phyloP scores from a whole-genome alignment of 2,329 filamentous ascomycete species.

The Macrophomina pseudophaseolina region DNA sequence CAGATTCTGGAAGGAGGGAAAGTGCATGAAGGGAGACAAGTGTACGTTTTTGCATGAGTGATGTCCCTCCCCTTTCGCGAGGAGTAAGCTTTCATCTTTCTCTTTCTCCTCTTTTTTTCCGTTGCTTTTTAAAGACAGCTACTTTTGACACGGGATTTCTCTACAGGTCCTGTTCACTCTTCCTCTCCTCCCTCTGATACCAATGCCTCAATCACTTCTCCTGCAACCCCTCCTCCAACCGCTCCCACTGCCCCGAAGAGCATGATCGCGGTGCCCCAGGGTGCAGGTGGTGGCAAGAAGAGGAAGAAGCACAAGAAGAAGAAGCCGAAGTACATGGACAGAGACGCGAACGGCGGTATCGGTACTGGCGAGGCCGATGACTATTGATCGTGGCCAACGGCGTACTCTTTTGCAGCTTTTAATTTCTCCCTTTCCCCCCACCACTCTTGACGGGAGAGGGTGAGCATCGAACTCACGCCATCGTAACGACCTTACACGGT shows the following conservation, averaged over 20 bases:
- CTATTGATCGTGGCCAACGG: neutral
- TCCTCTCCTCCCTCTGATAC: conserved; percentile 2
- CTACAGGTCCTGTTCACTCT: conserved; percentile 22
- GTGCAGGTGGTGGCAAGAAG: neutral
- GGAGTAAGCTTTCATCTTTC: conserved; percentile 13
- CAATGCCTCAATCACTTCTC: neutral
- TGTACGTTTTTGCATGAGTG: conserved; percentile 74
- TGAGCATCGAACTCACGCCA: no score
- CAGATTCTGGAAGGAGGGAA: conserved; percentile 72
- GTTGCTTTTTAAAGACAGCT: conserved; percentile 1
- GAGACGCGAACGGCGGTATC: conserved; percentile 1
- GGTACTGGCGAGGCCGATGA: neutral
- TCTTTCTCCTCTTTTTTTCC: conserved; percentile 3
- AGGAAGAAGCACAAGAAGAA: conserved; percentile 6
- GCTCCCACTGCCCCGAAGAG: conserved; percentile 20
- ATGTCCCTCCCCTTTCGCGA: conserved; percentile 22
- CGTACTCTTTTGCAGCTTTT: neutral
- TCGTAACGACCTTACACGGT: no score
- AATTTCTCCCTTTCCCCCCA: neutral
- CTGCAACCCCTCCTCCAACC: conserved; percentile 5
- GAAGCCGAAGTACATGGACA: neutral
- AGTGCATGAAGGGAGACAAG: conserved; percentile 73
- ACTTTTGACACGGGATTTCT: conserved; percentile 17
- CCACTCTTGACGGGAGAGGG: neutral
- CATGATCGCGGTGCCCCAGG: conserved; percentile 10